A percentile compares a stretch with the other conserved stretches of the same genome.
Evolutionary conservation across 192 early-diverging fungal genomes (phyloP).

Genomic region (Umbelopsis sp.): DNA sequence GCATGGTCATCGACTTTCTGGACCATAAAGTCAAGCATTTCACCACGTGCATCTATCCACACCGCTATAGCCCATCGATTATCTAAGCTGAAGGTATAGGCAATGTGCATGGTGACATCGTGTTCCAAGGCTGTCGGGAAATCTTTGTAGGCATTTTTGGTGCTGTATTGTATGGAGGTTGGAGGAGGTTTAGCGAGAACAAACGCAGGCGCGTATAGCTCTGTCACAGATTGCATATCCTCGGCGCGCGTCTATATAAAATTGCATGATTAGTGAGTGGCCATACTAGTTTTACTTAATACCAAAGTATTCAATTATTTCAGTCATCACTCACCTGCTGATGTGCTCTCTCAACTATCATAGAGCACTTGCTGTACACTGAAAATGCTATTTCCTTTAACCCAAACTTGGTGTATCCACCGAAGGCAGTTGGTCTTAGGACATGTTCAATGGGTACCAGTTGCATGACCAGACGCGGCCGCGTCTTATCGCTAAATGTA

Average conservation of each 20-base stretch:
- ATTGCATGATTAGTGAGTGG: neutral
- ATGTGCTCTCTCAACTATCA: slow-evolving; percentile 42
- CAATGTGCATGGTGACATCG: slow-evolving; percentile 48
- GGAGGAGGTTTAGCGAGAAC: slow-evolving; percentile 49
- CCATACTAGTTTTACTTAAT: neutral
- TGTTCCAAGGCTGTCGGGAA: slow-evolving; percentile 37
- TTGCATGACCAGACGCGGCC: slow-evolving; percentile 47
- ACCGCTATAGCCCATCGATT: slow-evolving; percentile 51
- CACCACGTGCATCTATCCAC: slow-evolving; percentile 55
- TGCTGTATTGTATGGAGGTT: slow-evolving; percentile 37
- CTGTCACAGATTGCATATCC: slow-evolving; percentile 19
- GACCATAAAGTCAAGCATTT: slow-evolving; percentile 46
- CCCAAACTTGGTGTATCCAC: slow-evolving; percentile 51
- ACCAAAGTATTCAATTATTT: neutral
- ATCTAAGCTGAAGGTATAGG: slow-evolving; percentile 52
- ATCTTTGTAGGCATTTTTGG: slow-evolving; percentile 31
- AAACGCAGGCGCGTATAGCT: slow-evolving; percentile 50
- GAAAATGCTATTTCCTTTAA: slow-evolving; percentile 55
- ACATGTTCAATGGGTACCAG: slow-evolving; percentile 55
- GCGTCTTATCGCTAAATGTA: slow-evolving; percentile 37
- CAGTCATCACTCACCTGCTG: slow-evolving; percentile 1
- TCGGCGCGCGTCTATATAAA: slow-evolving; percentile 8
- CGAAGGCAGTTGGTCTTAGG: slow-evolving; percentile 47
- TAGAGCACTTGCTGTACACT: slow-evolving; percentile 51
- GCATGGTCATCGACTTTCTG: slow-evolving; percentile 24